A percentile compares a stretch with the other conserved stretches of the same genome.
These are phyloP conservation scores for Acanthamoeba lenticulata DNA, from an alignment of 208 protist species.

Conservation along the genomic window DNA sequence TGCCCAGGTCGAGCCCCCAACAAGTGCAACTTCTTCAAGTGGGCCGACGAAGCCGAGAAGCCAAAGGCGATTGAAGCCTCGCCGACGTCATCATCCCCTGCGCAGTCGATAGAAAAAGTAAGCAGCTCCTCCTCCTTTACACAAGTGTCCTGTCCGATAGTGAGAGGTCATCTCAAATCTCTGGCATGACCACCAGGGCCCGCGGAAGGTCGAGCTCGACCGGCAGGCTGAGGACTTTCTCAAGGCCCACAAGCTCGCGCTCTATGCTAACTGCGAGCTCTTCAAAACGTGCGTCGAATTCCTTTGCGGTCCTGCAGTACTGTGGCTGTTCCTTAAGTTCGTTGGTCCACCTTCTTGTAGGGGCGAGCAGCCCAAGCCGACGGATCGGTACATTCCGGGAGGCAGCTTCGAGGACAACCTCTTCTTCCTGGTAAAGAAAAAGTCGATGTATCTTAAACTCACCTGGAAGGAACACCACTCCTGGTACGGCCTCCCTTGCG, in stretches of 20 bases:
- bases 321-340: too few species aligned
- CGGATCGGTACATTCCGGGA: constrained; percentile 1
- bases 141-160: neutral
- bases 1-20: neutral
- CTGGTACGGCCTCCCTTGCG: neutral
- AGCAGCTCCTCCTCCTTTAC: neutral
- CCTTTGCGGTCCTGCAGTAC: too few species aligned
- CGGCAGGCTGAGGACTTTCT: constrained; percentile 38
- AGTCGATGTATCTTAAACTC: constrained; percentile 40
- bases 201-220: constrained; percentile 53
- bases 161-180: too few species aligned
- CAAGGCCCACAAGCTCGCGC: neutral
- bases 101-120: neutral
- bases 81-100: neutral
- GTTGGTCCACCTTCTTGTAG: neutral
- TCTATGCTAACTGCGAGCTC: constrained; percentile 62
- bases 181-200: too few species aligned
- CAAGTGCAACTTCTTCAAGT: constrained; percentile 65
- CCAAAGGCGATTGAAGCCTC: neutral
- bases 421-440: constrained; percentile 49
- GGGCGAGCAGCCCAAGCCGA: neutral
- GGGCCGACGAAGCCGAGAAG: constrained; percentile 47
- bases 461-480: constrained; percentile 62
- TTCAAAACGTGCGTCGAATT: constrained; percentile 26
- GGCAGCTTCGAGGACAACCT: constrained; percentile 54